Evolutionary conservation across 495 filamentous ascomycete genomes (phyloP), one percentile per base, ranked within the genome.

Genomic region (Lasiosphaeria ovina): DNA sequence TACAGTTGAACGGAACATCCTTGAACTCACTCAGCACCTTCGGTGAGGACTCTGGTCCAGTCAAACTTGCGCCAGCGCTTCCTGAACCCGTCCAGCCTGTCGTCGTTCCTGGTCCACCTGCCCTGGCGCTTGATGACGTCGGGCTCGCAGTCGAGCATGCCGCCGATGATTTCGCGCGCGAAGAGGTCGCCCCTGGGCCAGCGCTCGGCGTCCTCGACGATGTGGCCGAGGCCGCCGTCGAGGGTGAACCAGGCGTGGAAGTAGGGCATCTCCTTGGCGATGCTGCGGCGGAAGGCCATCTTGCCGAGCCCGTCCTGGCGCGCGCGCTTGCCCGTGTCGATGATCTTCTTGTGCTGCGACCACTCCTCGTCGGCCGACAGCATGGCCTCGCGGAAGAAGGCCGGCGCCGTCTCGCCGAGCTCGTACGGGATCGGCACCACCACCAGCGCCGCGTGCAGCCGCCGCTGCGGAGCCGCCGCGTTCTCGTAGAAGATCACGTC

Each of bases 401-500:
- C 93, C 0, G 95, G 92, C 0, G 93, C 91, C 0, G 89, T 96
- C 55, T 91, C 92, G 31, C 91, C 94, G 12, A 96, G 79, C 17
- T 88, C 89, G 69, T 87, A 90, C 0, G 94, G 95, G 14, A 98
- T 80, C 11, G 95, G 93, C 6, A 98, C 87, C 3, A 82, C 92
- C 63, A 89, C 83, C 80, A 98, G 87, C 3, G 90, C 85, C 1
- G 94, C 94, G 72, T 98, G 94, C 63, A 83, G 81, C 65, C 90
- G 89, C 24, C 87, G 79, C 14, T 90, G 83, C 6, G 89, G 90
- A 3, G 86, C 83, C 6, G 92, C 93, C 9, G 95, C 94, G 68
- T 97, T 97, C 66, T 98, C 94, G 79, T 98, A 98, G 78, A 98
- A 98, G 54, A 98, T 78, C 3, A 98, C 95, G 67, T 92, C 90